phyloP scores from a whole-genome alignment of 2,329 filamentous ascomycete species.

The Colletotrichum sp. region DNA sequence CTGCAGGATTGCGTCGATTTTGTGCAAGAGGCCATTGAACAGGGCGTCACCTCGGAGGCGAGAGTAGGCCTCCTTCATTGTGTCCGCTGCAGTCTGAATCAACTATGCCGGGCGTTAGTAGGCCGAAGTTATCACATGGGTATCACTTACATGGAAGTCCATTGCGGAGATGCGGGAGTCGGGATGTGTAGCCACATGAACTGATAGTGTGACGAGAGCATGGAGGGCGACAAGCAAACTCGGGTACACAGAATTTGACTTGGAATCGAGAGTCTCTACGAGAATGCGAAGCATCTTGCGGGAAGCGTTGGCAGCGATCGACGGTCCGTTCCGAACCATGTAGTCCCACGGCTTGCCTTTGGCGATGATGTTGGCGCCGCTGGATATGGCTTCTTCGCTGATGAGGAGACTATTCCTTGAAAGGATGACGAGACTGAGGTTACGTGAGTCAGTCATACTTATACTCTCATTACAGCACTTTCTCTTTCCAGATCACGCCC shows the following conservation, averaged over 20 bases:
- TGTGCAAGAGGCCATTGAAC: neutral
- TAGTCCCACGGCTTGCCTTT: constrained; percentile 16
- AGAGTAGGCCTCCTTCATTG: neutral
- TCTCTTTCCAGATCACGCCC: neutral
- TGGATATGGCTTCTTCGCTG: constrained; percentile 1
- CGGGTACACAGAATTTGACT: neutral
- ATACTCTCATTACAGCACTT: accelerated
- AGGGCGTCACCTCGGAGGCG: neutral
- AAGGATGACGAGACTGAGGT: neutral
- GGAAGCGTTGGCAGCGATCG: constrained; percentile 1
- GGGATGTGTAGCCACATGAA: neutral
- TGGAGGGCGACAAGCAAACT: neutral
- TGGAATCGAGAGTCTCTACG: constrained; percentile 7
- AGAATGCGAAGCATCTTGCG: constrained; percentile 1
- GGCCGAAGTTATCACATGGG: accelerated
- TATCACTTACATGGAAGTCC: constrained; percentile 1
- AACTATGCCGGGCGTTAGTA: neutral
- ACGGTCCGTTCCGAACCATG: constrained; percentile 6
- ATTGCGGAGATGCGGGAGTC: constrained; percentile 12
- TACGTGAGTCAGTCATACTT: accelerated
- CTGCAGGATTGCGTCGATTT: neutral
- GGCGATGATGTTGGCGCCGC: neutral
- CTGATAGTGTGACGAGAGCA: neutral
- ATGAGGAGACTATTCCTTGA: constrained; percentile 14
- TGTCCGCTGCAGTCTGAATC: neutral